These are phyloP conservation scores for Cetraspora pellucida DNA, from an alignment of 192 early-diverging fungal genomes.

Conservation along the genomic window DNA sequence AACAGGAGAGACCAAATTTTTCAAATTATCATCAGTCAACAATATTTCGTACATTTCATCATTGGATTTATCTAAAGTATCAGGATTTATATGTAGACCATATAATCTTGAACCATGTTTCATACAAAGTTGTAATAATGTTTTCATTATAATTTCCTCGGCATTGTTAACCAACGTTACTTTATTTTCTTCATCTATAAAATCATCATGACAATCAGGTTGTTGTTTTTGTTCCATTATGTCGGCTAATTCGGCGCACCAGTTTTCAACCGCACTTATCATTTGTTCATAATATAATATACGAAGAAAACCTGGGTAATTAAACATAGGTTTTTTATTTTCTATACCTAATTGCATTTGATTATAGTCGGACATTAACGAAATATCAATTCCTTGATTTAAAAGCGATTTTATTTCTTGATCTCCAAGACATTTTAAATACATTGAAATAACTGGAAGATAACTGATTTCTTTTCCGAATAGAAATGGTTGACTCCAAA, in stretches of 20 bases:
- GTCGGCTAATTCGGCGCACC: background rate
- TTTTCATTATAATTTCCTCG: background rate
- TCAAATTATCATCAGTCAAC: background rate
- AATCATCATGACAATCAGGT: background rate
- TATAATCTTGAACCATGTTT: background rate
- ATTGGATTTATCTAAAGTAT: background rate
- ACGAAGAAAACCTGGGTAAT: background rate
- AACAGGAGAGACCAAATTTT: background rate
- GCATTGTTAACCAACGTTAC: background rate
- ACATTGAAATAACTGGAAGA: background rate
- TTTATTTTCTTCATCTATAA: background rate
- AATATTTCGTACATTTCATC: background rate
- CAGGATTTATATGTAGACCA: background rate
- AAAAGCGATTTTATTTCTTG: background rate
- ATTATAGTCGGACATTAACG: background rate
- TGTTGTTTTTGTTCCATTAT: background rate
- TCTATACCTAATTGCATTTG: background rate
- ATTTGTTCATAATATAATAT: background rate
- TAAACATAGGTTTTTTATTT: background rate
- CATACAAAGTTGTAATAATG: background rate
- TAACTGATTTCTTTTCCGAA: background rate
- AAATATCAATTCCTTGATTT: conserved; percentile 12
- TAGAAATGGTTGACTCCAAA: background rate
- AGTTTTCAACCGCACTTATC: background rate
- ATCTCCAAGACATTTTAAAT: background rate